A percentile compares a stretch with the other conserved stretches of the same genome.
These are phyloP conservation scores for Mortierella polycephala DNA, from an alignment of 371 early-diverging fungal species.

Conservation along the genomic window DNA sequence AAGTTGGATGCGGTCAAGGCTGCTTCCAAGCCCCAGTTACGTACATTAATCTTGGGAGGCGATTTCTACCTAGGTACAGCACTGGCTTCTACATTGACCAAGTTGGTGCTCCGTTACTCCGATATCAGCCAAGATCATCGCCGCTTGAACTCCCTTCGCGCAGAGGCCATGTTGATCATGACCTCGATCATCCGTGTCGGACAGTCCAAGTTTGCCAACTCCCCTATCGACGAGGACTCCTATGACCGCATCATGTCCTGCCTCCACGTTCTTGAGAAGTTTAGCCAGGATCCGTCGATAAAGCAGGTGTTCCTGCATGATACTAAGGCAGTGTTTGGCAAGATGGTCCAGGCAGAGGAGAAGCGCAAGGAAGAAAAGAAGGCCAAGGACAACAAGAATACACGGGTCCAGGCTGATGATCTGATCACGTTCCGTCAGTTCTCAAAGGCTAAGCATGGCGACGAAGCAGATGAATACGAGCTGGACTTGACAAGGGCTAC, in stretches of 20 bases:
- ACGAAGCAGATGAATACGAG: conserved; percentile 84
- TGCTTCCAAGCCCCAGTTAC: conserved; percentile 79
- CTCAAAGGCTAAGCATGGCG: conserved; percentile 75
- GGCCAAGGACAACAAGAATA: conserved; percentile 71
- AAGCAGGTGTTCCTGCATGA: conserved; percentile 82
- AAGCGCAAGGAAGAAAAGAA: conserved; percentile 64
- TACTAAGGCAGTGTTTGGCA: conserved; percentile 82
- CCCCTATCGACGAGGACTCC: conserved; percentile 96
- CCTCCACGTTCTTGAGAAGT: conserved; percentile 81
- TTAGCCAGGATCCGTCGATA: conserved; percentile 63
- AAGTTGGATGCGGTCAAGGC: conserved; percentile 73
- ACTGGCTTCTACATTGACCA: conserved; percentile 88
- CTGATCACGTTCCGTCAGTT: conserved; percentile 90
- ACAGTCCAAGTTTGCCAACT: conserved; percentile 82
- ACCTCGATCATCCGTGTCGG: conserved; percentile 94
- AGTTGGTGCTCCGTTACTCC: conserved; percentile 85
- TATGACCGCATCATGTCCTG: conserved; percentile 92
- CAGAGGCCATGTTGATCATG: conserved; percentile 97
- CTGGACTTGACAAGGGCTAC: conserved; percentile 90
- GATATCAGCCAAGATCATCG: conserved; percentile 59
- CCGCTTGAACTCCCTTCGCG: conserved; percentile 79
- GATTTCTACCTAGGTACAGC: conserved; percentile 93
- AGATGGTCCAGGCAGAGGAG: conserved; percentile 81
- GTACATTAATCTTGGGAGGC: conserved; percentile 87
- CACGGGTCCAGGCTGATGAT: conserved; percentile 88